Percentiles rank a stretch among this genome's conserved stretches.
Evolutionary conservation across 441 rosid species (phyloP).

Genomic region (Jatropha multifida): DNA sequence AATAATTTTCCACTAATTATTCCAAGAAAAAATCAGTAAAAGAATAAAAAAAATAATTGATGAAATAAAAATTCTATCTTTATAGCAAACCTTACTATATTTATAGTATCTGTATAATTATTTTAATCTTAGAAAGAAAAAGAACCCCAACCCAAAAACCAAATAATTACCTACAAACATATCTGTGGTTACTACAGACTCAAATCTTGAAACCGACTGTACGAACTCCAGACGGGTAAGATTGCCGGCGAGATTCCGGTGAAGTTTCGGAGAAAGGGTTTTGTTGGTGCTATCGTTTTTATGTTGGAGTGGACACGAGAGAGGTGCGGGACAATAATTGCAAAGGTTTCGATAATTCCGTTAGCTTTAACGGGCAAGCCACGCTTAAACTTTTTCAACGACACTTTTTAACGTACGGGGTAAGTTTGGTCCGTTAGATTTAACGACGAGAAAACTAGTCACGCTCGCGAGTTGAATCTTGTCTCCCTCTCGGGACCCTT

Average conservation of each 20-base stretch:
- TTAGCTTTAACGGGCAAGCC: slow-evolving; percentile 19
- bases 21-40: neutral
- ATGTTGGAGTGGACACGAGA: neutral
- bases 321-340: slow-evolving; percentile 25
- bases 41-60: neutral
- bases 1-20: neutral
- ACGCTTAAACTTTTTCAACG: neutral
- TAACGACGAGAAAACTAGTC: slow-evolving; percentile 27
- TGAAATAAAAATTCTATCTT: neutral
- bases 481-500: slow-evolving; percentile 33
- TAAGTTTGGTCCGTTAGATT: slow-evolving; percentile 15
- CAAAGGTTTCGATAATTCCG: slow-evolving; percentile 14
- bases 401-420: neutral
- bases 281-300: neutral
- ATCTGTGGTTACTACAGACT: neutral
- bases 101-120: no score
- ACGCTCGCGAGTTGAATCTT: slow-evolving; percentile 26
- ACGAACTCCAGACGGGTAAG: no score
- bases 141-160: neutral
- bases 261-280: neutral
- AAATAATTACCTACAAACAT: slow-evolving; percentile 7
- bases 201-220: slow-evolving; percentile 13
- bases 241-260: slow-evolving; percentile 26
- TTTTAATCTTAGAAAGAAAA: neutral
- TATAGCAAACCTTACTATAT: neutral